A percentile compares a stretch with the other conserved stretches of the same genome.
These are phyloP conservation scores for Cordyceps fumosorosea DNA, from an alignment of 2,329 filamentous ascomycete species.

Conservation along the genomic window DNA sequence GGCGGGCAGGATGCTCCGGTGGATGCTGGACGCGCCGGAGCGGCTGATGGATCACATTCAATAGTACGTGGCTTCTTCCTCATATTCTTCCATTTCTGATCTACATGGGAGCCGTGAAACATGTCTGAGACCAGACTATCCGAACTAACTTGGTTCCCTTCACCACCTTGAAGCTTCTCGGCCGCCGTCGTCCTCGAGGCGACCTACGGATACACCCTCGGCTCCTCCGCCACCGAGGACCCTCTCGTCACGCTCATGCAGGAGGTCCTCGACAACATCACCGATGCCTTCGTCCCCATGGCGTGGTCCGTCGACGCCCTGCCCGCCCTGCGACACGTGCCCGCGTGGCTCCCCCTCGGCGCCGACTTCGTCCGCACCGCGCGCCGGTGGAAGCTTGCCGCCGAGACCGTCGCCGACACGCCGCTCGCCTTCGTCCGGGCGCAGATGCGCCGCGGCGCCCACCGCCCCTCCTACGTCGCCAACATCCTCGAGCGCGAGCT, in stretches of 20 bases:
- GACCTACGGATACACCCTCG: slow-evolving; percentile 17
- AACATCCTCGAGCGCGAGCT: slow-evolving; percentile 13
- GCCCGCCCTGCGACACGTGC: not conserved
- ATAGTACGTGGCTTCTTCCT: slow-evolving; percentile 12
- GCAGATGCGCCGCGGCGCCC: slow-evolving; percentile 12
- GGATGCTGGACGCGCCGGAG: slow-evolving; percentile 12
- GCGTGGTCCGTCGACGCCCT: not conserved
- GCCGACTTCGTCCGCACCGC: not conserved
- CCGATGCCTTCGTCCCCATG: not conserved
- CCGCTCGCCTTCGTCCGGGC: slow-evolving; percentile 18
- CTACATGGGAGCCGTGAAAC: not conserved
- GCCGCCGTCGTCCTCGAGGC: slow-evolving; percentile 13
- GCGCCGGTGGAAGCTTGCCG: not conserved
- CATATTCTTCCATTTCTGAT: not conserved
- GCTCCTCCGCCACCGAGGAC: slow-evolving; percentile 14
- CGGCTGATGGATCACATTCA: slow-evolving; percentile 13
- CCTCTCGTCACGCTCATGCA: slow-evolving; percentile 17
- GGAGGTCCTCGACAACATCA: not conserved
- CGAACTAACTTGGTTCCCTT: not conserved
- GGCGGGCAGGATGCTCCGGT: slow-evolving; percentile 11
- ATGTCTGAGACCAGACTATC: not conserved
- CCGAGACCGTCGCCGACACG: slow-evolving; percentile 13
- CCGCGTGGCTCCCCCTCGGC: not conserved
- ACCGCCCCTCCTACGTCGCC: slow-evolving; percentile 16
- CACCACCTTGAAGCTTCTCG: slow-evolving; percentile 15